phyloP scores from a whole-genome alignment of 805 yeast species.

The Starmerella khaoyaiensis region DNA sequence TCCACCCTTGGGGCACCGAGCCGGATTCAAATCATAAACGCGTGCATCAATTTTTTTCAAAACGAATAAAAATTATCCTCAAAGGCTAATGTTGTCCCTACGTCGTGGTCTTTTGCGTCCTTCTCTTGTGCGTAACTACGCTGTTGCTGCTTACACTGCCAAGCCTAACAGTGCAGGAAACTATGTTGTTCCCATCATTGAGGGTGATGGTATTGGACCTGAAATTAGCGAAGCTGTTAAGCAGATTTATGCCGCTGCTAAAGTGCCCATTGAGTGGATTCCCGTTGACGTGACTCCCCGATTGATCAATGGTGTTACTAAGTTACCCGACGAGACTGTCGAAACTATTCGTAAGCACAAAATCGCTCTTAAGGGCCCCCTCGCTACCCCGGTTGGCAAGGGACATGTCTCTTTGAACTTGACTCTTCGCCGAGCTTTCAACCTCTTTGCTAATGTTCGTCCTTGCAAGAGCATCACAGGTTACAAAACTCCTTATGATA shows the following conservation, averaged over 20 bases:
- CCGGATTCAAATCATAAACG: neutral
- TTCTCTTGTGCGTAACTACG: constrained; percentile 13
- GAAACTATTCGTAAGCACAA: constrained; percentile 83
- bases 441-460: constrained; percentile 91
- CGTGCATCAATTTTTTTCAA: neutral
- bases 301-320: constrained; percentile 80
- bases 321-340: constrained; percentile 84
- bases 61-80: neutral
- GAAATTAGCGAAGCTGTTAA: constrained; percentile 93
- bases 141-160: constrained; percentile 34
- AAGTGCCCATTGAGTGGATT: constrained; percentile 96
- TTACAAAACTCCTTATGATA: constrained; percentile 75
- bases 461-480: constrained; percentile 92
- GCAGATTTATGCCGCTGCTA: constrained; percentile 83
- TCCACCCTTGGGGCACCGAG: neutral
- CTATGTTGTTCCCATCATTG: constrained; percentile 87
- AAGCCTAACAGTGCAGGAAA: constrained; percentile 45
- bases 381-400: constrained; percentile 97
- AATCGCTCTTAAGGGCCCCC: constrained; percentile 95
- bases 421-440: constrained; percentile 93
- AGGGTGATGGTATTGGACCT: constrained; percentile 96
- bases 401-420: constrained; percentile 96
- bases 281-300: constrained; percentile 91
- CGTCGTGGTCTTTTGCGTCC: constrained; percentile 13
- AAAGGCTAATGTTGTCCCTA: constrained; percentile 9